Conservation (phyloP, 352 stramenopile genomes). For the Phytopythium cucurbitacearum region DNA sequence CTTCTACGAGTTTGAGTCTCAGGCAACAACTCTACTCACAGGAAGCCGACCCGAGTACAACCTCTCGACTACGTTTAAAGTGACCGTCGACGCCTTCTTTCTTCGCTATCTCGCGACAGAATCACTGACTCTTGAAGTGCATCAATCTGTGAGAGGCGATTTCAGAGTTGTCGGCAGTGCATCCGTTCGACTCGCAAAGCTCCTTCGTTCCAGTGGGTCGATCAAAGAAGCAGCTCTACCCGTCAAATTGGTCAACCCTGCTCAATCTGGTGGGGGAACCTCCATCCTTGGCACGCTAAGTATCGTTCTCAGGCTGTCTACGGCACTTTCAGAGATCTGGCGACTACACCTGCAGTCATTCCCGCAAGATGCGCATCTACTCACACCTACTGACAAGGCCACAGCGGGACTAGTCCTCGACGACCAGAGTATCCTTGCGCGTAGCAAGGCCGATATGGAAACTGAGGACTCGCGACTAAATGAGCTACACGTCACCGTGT, state of each 20-base stretch:
- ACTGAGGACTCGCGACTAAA: conserved; percentile 28
- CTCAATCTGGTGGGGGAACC: conserved; percentile 14
- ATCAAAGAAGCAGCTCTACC: conserved; percentile 58
- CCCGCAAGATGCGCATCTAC: conserved; percentile 72
- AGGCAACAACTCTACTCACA: conserved; percentile 85
- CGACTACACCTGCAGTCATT: conserved; percentile 86
- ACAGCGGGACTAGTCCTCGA: conserved; percentile 10
- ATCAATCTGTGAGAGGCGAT: conserved; percentile 83
- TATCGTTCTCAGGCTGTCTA: conserved; percentile 81
- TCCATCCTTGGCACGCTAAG: conserved; percentile 66
- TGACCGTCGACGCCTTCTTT: conserved; percentile 92
- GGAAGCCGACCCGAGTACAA: conserved; percentile 86
- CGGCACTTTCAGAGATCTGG: conserved; percentile 90
- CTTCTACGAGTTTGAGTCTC: conserved; percentile 94
- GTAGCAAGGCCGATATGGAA: conserved; percentile 11
- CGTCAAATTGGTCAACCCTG: conserved; percentile 30
- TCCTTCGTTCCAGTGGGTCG: conserved; percentile 74
- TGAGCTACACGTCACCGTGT: conserved; percentile 64
- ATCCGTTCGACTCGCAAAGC: conserved; percentile 52
- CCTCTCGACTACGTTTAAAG: conserved; percentile 89
- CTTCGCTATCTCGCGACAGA: conserved; percentile 89
- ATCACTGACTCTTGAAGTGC: conserved; percentile 82
- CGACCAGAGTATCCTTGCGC: neutral
- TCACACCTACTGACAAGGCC: conserved; percentile 20
- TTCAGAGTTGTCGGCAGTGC: conserved; percentile 83